phyloP scores from a whole-genome alignment of 805 yeast species.

The Candida andamanensis region DNA sequence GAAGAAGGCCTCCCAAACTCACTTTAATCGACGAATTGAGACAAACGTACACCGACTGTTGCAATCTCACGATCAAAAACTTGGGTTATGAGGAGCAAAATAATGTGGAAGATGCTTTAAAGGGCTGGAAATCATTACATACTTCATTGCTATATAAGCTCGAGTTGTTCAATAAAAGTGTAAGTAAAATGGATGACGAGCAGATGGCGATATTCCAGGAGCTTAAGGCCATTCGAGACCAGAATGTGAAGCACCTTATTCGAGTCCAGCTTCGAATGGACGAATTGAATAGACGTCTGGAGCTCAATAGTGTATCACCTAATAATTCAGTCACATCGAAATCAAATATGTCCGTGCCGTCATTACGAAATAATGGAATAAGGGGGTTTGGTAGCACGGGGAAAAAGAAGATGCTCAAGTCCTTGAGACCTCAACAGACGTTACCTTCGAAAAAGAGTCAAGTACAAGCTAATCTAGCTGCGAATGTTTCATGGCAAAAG shows the following conservation, averaged over 20 bases:
- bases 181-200: slow-evolving; percentile 21
- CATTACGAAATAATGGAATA: slow-evolving; percentile 16
- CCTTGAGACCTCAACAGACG: slow-evolving; percentile 17
- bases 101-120: slow-evolving; percentile 50
- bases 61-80: slow-evolving; percentile 54
- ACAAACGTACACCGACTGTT: slow-evolving; percentile 57
- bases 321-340: slow-evolving; percentile 1
- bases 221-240: slow-evolving; percentile 34
- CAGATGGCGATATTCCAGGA: slow-evolving; percentile 25
- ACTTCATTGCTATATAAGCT: slow-evolving; percentile 53
- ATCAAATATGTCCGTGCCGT: slow-evolving; percentile 21
- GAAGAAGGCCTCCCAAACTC: slow-evolving; percentile 57
- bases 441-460: slow-evolving; percentile 7
- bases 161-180: slow-evolving; percentile 46
- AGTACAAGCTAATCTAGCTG: slow-evolving; percentile 26
- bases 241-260: slow-evolving; percentile 38
- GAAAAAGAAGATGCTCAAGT: slow-evolving; percentile 23
- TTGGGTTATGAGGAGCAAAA: slow-evolving; percentile 53
- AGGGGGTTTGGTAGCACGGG: slow-evolving; percentile 4
- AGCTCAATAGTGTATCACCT: not conserved
- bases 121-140: slow-evolving; percentile 73
- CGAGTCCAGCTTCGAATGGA: slow-evolving; percentile 37
- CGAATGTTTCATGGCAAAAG: slow-evolving; percentile 25
- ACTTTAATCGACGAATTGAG: slow-evolving; percentile 47
- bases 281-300: slow-evolving; percentile 26